phyloP scores from a whole-genome alignment of 2,329 filamentous ascomycete genomes.

The Pseudogymnoascus sp. region DNA sequence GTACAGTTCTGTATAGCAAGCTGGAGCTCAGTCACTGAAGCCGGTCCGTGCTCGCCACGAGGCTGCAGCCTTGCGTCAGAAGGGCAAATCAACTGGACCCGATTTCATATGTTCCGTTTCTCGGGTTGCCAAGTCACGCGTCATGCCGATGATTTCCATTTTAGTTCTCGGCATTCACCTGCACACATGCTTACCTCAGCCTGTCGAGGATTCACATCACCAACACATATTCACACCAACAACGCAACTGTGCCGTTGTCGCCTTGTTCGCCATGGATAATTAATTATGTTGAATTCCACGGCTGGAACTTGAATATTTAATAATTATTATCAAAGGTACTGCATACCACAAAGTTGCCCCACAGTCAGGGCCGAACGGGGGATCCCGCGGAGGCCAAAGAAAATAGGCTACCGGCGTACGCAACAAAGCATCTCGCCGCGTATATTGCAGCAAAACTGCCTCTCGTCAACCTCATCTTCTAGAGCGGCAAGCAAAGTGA shows the following conservation, averaged over 20 bases:
- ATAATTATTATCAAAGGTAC: neutral
- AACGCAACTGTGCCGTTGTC: neutral
- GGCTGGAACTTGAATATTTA: neutral
- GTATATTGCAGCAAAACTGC: neutral
- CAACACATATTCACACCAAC: neutral
- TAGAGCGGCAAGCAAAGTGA: neutral
- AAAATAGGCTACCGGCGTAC: neutral
- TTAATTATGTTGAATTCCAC: neutral
- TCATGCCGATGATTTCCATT: slow-evolving; percentile 3
- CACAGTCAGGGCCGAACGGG: neutral
- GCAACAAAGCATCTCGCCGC: neutral
- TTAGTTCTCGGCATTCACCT: neutral
- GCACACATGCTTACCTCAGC: neutral
- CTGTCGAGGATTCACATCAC: neutral
- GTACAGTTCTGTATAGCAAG: neutral
- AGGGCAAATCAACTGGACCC: neutral
- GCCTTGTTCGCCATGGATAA: neutral
- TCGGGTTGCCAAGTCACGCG: slow-evolving; percentile 7
- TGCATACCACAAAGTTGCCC: neutral
- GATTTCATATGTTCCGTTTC: neutral
- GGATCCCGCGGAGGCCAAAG: neutral
- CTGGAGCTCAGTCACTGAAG: neutral
- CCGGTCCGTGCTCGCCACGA: neutral
- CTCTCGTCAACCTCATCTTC: neutral
- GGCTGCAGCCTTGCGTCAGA: slow-evolving; percentile 2